These are phyloP conservation scores for Neofusicoccum sp. DNA, from an alignment of 2,329 filamentous ascomycete genomes.

Conservation along the genomic window DNA sequence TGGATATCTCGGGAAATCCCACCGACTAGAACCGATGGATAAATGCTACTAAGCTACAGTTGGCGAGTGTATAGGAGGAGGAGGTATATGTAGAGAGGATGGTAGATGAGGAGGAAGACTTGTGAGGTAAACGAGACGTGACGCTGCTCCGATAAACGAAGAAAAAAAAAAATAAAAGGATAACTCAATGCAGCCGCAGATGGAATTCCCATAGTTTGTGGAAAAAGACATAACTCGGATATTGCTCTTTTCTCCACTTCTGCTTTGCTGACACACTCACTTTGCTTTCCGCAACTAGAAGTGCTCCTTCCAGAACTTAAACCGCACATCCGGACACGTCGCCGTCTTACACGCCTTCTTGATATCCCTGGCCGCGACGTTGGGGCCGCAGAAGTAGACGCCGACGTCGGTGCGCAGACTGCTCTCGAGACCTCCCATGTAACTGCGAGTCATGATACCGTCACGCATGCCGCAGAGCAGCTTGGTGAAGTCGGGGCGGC, in stretches of 20 bases:
- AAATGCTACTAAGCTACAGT: no score
- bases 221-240: not conserved
- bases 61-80: no score
- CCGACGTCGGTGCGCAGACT: constrained; percentile 82
- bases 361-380: constrained; percentile 77
- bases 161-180: not conserved
- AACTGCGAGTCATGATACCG: constrained; percentile 82
- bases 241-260: not conserved
- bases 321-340: constrained; percentile 77
- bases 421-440: constrained; percentile 79
- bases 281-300: constrained; percentile 38
- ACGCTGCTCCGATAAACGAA: not conserved
- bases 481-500: constrained; percentile 82
- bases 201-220: not conserved
- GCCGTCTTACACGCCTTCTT: constrained; percentile 76
- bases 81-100: no score
- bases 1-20: no score
- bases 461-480: constrained; percentile 84
- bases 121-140: no score
- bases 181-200: not conserved
- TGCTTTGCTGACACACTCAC: not conserved
- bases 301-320: constrained; percentile 99
- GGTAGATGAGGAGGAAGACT: no score
- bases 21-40: no score
- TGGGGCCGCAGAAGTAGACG: constrained; percentile 97